phyloP scores from a whole-genome alignment of 129 eudicot genomes.

The Arctium minus region DNA sequence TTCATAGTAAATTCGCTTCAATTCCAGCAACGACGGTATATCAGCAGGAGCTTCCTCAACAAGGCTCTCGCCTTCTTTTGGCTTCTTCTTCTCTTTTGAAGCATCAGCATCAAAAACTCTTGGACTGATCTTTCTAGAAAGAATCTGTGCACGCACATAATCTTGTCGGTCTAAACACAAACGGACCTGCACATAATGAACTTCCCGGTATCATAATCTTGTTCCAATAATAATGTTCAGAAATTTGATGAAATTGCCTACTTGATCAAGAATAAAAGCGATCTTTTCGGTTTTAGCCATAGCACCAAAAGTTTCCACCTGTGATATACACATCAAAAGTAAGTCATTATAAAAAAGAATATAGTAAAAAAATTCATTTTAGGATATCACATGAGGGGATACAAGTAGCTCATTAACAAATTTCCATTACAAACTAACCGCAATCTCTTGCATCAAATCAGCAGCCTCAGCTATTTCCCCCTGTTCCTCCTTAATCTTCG shows the following conservation, averaged over 20 bases:
- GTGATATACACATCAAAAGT: conserved; percentile 10
- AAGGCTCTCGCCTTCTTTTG: conserved; percentile 72
- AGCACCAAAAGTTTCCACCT: conserved; percentile 96
- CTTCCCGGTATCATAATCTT: not conserved
- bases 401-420: not conserved
- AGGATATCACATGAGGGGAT: not conserved
- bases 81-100: conserved; percentile 79
- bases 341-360: not conserved
- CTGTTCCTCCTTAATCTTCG: conserved; percentile 87
- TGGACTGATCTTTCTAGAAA: conserved; percentile 91
- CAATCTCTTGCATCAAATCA: conserved; percentile 95
- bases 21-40: conserved; percentile 69
- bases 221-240: not conserved
- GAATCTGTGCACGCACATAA: conserved; percentile 93
- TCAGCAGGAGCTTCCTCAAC: conserved; percentile 88
- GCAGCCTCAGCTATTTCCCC: conserved; percentile 95
- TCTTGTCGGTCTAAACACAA: conserved; percentile 87
- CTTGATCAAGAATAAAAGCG: conserved; percentile 91
- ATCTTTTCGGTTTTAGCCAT: conserved; percentile 96
- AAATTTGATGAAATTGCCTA: conserved; percentile 20
- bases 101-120: conserved; percentile 88
- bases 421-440: conserved; percentile 42
- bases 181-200: conserved; percentile 58
- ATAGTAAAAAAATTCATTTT: not conserved
- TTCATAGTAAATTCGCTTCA: conserved; percentile 83